Conservation (phyloP, 2,329 filamentous ascomycete genomes). For the Byssothecium circinans region DNA sequence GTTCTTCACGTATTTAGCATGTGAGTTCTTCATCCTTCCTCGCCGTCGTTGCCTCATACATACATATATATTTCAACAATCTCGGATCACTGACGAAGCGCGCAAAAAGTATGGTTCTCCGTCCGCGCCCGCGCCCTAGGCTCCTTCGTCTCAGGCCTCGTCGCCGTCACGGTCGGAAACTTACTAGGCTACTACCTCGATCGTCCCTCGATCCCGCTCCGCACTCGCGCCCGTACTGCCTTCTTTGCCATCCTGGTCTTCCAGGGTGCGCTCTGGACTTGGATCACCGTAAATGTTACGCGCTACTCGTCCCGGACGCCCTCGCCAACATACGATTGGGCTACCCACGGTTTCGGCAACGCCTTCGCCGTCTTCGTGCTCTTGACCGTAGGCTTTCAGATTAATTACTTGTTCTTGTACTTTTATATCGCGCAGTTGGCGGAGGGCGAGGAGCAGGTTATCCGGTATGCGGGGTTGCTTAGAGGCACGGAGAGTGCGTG, state of each 20-base stretch:
- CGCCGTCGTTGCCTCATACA: no score
- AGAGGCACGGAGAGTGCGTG: conserved; percentile 72
- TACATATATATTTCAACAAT: no score
- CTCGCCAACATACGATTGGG: conserved; percentile 68
- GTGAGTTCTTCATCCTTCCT: no score
- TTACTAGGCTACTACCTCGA: conserved; percentile 68
- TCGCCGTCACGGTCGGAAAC: conserved; percentile 67
- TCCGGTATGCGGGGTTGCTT: conserved; percentile 68
- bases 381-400: conserved; percentile 67
- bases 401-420: conserved; percentile 76
- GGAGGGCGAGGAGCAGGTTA: conserved; percentile 62
- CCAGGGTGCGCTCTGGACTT: conserved; percentile 72
- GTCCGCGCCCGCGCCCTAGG: conserved; percentile 70
- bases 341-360: conserved; percentile 62
- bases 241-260: conserved; percentile 59
- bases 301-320: conserved; percentile 55
- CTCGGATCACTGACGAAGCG: no score
- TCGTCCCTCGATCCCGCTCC: conserved; percentile 57
- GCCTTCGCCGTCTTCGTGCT: conserved; percentile 70
- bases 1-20: conserved; percentile 67
- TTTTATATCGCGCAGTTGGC: conserved; percentile 71
- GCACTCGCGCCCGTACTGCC: conserved; percentile 55
- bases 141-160: conserved; percentile 69
- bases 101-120: conserved; percentile 67
- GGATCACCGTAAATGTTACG: conserved; percentile 67